These are phyloP conservation scores for Lichtheimia corymbifera DNA, from an alignment of 371 early-diverging fungal genomes.

Conservation along the genomic window DNA sequence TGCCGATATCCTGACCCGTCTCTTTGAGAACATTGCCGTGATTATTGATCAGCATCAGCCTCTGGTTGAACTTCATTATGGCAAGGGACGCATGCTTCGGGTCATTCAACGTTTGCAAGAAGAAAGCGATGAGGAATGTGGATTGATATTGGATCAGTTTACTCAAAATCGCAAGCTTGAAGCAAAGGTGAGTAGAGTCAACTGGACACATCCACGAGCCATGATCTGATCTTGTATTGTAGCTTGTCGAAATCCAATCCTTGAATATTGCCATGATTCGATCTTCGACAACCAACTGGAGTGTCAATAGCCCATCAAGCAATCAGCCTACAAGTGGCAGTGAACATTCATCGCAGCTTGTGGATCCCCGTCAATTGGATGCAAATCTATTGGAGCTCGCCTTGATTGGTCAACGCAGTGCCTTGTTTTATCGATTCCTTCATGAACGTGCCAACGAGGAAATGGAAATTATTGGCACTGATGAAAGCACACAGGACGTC, in stretches of 20 bases:
- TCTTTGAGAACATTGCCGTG: constrained; percentile 87
- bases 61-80: constrained; percentile 81
- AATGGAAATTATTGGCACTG: constrained; percentile 32
- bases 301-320: constrained; percentile 18
- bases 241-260: constrained; percentile 47
- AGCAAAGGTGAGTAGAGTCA: constrained; percentile 29
- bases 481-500: constrained; percentile 29
- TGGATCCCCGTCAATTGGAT: constrained; percentile 81
- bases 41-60: constrained; percentile 85
- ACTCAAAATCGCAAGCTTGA: constrained; percentile 40
- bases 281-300: constrained; percentile 23
- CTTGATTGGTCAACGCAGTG: constrained; percentile 73
- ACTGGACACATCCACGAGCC: neutral
- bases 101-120: constrained; percentile 86
- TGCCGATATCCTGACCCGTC: constrained; percentile 72
- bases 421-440: constrained; percentile 79
- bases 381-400: constrained; percentile 76
- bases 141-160: constrained; percentile 78
- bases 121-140: constrained; percentile 80
- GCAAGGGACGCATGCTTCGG: constrained; percentile 83
- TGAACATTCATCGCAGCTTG: constrained; percentile 5
- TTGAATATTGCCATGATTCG: constrained; percentile 38
- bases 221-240: neutral
- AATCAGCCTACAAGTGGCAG: constrained; percentile 5
- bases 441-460: constrained; percentile 56